A percentile compares a stretch with the other conserved stretches of the same genome.
Evolutionary conservation across 495 filamentous ascomycete genomes (phyloP).

Genomic region (Podospora tetraspora): DNA sequence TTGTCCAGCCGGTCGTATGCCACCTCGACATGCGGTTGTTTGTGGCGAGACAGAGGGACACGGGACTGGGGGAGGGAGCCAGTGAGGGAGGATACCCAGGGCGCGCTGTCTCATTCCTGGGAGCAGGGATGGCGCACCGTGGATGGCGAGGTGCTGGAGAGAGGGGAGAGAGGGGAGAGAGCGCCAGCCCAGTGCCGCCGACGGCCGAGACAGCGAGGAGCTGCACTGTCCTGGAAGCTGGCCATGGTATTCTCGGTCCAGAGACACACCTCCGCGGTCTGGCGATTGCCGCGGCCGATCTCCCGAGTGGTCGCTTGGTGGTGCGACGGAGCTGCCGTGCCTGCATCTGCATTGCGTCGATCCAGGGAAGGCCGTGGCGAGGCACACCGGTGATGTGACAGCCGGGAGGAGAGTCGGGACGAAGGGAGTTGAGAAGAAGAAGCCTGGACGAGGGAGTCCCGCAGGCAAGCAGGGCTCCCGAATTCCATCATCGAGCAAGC

Average conservation of each 20-base stretch:
- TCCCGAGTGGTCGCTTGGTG: slow-evolving; percentile 4
- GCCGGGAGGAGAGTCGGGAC: background rate
- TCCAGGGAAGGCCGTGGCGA: background rate
- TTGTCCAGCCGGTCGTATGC: background rate
- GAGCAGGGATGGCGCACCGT: background rate
- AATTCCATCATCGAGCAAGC: background rate
- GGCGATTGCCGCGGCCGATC: slow-evolving; percentile 19
- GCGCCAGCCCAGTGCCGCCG: slow-evolving; percentile 16
- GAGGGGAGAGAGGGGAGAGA: background rate
- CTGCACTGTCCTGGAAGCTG: background rate
- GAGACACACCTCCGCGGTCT: slow-evolving; percentile 16
- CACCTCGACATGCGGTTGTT: background rate
- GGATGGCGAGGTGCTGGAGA: background rate
- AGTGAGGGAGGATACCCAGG: background rate
- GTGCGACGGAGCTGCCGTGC: slow-evolving; percentile 1
- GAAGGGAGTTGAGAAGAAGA: background rate
- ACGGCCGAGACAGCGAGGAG: slow-evolving; percentile 18
- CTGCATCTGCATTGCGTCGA: background rate
- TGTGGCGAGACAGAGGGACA: background rate
- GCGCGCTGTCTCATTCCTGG: slow-evolving; percentile 1
- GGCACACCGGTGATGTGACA: background rate
- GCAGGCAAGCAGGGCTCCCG: background rate
- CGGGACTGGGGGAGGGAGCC: background rate
- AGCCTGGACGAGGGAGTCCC: background rate
- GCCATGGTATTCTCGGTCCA: background rate